Evolutionary conservation across 2,329 filamentous ascomycete genomes (phyloP).

Genomic region (Fusarium liriodendri): DNA sequence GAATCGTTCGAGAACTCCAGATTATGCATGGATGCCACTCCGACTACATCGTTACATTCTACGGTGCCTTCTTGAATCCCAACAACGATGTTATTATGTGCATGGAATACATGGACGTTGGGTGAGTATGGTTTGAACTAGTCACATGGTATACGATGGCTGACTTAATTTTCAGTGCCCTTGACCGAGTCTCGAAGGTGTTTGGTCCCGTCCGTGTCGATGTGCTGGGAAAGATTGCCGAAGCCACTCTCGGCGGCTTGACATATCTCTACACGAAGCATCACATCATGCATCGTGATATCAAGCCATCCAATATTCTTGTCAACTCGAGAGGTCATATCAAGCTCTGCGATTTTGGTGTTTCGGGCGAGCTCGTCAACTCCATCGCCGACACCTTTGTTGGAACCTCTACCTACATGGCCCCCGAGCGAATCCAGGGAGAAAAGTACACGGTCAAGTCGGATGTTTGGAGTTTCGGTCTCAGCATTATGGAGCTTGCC

Average conservation of each 20-base stretch:
- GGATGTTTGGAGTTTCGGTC: slow-evolving; percentile 97
- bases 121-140: slow-evolving; percentile 68
- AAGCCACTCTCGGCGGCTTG: slow-evolving; percentile 91
- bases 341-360: slow-evolving; percentile 98
- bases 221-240: slow-evolving; percentile 96
- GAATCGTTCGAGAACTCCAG: slow-evolving; percentile 95
- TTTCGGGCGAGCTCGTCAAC: slow-evolving; percentile 98
- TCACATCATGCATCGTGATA: slow-evolving; percentile 98
- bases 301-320: slow-evolving; percentile 97
- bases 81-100: slow-evolving; percentile 99
- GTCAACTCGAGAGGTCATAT: slow-evolving; percentile 95
- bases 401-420: slow-evolving; percentile 99
- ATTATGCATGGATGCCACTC: slow-evolving; percentile 99
- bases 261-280: slow-evolving; percentile 96
- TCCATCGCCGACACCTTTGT: slow-evolving; percentile 99
- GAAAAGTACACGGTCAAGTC: slow-evolving; percentile 98
- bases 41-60: slow-evolving; percentile 96
- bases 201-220: slow-evolving; percentile 97
- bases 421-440: slow-evolving; percentile 95
- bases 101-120: slow-evolving; percentile 99
- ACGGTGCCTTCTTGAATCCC: slow-evolving; percentile 96
- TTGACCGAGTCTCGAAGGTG: slow-evolving; percentile 92
- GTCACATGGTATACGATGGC: neutral
- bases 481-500: slow-evolving; percentile 95
- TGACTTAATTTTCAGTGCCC: slow-evolving; percentile 68